Evolutionary conservation across 192 early-diverging fungal genomes (phyloP).

Genomic region (Thamnidium elegans): DNA sequence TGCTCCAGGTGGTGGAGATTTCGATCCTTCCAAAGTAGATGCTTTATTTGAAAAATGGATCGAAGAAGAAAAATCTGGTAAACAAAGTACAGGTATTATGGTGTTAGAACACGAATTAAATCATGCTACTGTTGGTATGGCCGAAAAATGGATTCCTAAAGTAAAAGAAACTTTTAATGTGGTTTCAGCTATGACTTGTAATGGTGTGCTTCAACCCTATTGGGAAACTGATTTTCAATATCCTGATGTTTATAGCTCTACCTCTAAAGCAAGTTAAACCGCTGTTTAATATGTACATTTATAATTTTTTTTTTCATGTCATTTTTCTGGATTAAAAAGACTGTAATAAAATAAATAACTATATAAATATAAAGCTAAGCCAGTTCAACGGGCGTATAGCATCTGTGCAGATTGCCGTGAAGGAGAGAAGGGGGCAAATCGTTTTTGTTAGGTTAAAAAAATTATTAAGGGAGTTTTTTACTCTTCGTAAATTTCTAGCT

Average conservation of each 20-base stretch:
- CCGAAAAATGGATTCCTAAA: conserved; percentile 40
- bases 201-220: conserved; percentile 32
- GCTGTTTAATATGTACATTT: too few relatives aligned
- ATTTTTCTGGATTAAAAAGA: too few relatives aligned
- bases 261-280: background rate
- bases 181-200: conserved; percentile 24
- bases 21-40: conserved; percentile 22
- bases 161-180: conserved; percentile 32
- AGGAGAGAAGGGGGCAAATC: too few relatives aligned
- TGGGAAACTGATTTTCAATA: conserved; percentile 36
- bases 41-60: conserved; percentile 35
- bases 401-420: too few relatives aligned
- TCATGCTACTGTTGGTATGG: conserved; percentile 36
- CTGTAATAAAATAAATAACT: too few relatives aligned
- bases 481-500: too few relatives aligned
- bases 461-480: too few relatives aligned
- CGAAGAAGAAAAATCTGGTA: conserved; percentile 12
- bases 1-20: conserved; percentile 26
- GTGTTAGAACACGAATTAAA: conserved; percentile 43
- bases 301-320: too few relatives aligned
- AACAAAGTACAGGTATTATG: conserved; percentile 21
- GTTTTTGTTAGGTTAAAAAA: too few relatives aligned
- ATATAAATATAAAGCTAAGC: too few relatives aligned
- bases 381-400: too few relatives aligned
- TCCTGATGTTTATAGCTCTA: conserved; percentile 4